phyloP scores from a whole-genome alignment of 2,329 filamentous ascomycete genomes.

The Colletotrichum paranaense region DNA sequence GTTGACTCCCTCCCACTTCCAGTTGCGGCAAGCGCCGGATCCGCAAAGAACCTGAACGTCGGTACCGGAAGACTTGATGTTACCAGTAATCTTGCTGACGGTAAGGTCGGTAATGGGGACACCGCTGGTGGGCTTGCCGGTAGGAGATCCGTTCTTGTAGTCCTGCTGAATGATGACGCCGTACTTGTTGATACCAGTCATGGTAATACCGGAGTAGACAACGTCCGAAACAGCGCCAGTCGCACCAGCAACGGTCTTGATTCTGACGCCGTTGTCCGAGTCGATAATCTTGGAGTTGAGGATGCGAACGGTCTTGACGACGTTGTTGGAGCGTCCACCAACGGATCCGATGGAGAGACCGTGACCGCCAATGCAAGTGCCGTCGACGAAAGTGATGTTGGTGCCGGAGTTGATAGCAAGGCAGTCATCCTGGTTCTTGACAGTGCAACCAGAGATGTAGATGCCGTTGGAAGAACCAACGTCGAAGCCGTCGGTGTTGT shows the following conservation, averaged over 20 bases:
- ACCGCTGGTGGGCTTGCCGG: constrained; percentile 57
- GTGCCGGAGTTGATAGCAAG: constrained; percentile 66
- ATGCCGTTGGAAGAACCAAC: constrained; percentile 61
- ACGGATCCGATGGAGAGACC: constrained; percentile 56
- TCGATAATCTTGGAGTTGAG: constrained; percentile 59
- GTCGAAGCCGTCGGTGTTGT: constrained; percentile 71
- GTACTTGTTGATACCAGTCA: constrained; percentile 53
- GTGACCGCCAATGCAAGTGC: constrained; percentile 56
- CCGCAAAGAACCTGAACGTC: constrained; percentile 66
- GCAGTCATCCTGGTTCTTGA: constrained; percentile 73
- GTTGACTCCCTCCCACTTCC: not conserved
- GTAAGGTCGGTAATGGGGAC: constrained; percentile 64
- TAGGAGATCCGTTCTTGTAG: constrained; percentile 59
- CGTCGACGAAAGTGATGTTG: constrained; percentile 57
- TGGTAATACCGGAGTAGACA: constrained; percentile 55
- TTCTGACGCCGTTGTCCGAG: constrained; percentile 63
- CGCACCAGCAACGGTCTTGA: constrained; percentile 60
- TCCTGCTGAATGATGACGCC: constrained; percentile 54
- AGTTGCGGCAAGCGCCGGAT: constrained; percentile 59
- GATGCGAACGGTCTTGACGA: constrained; percentile 62
- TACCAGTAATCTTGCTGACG: constrained; percentile 55
- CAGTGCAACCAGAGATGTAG: constrained; percentile 61
- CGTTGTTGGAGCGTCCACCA: constrained; percentile 62
- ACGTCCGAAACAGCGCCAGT: constrained; percentile 57
- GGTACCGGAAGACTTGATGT: constrained; percentile 50